phyloP scores from a whole-genome alignment of 192 early-diverging fungal genomes.

The Obelidium mucronatum region DNA sequence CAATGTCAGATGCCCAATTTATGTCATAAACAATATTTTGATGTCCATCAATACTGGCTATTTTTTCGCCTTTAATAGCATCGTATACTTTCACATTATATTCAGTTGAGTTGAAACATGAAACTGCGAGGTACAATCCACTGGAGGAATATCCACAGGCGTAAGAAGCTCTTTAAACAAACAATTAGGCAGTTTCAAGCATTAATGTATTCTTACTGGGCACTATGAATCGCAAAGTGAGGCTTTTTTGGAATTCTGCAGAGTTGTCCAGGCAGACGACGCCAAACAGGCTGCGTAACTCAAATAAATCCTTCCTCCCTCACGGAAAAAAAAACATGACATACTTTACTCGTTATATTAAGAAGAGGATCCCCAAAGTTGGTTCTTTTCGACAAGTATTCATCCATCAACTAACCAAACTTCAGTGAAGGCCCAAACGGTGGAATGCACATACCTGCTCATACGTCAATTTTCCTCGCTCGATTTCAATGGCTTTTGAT shows the following conservation, averaged over 20 bases:
- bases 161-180: conserved; percentile 48
- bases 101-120: conserved; percentile 21
- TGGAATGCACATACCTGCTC: conserved; percentile 45
- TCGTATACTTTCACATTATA: conserved; percentile 56
- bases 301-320: too few relatives aligned
- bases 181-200: neutral
- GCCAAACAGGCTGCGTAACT: conserved; percentile 44
- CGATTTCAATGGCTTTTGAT: conserved; percentile 40
- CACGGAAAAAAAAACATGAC: neutral
- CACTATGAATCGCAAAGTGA: conserved; percentile 14
- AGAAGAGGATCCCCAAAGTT: neutral
- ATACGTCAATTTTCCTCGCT: conserved; percentile 46
- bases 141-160: conserved; percentile 51
- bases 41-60: conserved; percentile 52
- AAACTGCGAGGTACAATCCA: conserved; percentile 53
- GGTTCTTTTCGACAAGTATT: conserved; percentile 32
- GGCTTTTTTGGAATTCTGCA: conserved; percentile 59
- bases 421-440: too few relatives aligned
- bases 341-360: conserved; percentile 1
- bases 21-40: conserved; percentile 55
- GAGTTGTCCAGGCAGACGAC: conserved; percentile 41
- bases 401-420: conserved; percentile 23
- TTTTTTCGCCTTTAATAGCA: conserved; percentile 41
- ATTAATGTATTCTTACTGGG: neutral
- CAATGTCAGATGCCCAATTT: conserved; percentile 50